Conservation (phyloP, 2,329 filamentous ascomycete species). For the Talaromyces amestolkiae region DNA sequence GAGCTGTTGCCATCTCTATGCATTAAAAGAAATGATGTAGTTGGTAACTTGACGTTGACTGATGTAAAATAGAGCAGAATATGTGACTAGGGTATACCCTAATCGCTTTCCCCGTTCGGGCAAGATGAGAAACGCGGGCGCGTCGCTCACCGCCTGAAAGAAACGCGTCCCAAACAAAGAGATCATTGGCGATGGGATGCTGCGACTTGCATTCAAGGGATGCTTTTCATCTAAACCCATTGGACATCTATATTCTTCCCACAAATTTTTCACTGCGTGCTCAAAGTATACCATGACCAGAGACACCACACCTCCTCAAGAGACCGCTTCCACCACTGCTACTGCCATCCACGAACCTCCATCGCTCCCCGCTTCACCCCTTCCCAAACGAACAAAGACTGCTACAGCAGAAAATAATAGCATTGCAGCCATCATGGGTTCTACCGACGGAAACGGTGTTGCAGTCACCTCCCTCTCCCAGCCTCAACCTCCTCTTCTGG, state of each 20-base stretch:
- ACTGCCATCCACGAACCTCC: slow-evolving; percentile 47
- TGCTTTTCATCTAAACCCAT: slow-evolving; percentile 1
- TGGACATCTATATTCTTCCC: neutral
- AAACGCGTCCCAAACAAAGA: slow-evolving; percentile 17
- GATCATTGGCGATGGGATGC: slow-evolving; percentile 6
- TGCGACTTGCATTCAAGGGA: slow-evolving; percentile 11
- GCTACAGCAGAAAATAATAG: slow-evolving; percentile 37
- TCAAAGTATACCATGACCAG: slow-evolving; percentile 40
- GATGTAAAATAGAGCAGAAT: neutral
- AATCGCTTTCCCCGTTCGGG: neutral
- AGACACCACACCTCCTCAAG: slow-evolving; percentile 40
- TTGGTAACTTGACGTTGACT: no score
- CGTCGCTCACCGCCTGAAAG: slow-evolving; percentile 16
- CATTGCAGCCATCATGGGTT: slow-evolving; percentile 26
- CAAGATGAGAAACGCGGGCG: slow-evolving; percentile 14
- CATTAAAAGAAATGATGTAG: neutral
- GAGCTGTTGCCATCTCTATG: neutral
- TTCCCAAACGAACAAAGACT: slow-evolving; percentile 73
- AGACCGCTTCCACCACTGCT: slow-evolving; percentile 27
- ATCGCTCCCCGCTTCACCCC: slow-evolving; percentile 67
- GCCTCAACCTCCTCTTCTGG: slow-evolving; percentile 66
- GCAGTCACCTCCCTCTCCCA: slow-evolving; percentile 40
- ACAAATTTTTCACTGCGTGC: neutral
- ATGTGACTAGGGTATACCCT: slow-evolving; percentile 19
- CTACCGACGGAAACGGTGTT: slow-evolving; percentile 25